These are phyloP conservation scores for Neofusicoccum sp. DNA, from an alignment of 2,329 filamentous ascomycete species.

Conservation along the genomic window DNA sequence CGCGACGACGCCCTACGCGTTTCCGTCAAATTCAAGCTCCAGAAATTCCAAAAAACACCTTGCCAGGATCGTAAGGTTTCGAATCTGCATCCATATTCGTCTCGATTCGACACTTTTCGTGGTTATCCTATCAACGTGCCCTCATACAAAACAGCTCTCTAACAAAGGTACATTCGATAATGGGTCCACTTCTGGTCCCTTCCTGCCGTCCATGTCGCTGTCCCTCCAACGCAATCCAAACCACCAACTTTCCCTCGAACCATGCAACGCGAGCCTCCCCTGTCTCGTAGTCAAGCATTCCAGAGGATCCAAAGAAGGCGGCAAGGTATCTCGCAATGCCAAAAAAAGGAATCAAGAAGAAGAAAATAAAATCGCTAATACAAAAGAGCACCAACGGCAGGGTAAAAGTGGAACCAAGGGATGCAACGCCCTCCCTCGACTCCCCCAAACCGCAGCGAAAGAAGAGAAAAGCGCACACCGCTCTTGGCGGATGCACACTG, in stretches of 20 bases:
- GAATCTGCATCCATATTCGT: not conserved
- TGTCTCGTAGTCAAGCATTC: no score
- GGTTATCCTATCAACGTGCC: not conserved
- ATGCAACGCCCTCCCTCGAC: no score
- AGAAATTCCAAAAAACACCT: no score
- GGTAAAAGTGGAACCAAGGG: no score
- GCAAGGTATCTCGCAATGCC: conserved; percentile 12
- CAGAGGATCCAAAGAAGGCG: not conserved
- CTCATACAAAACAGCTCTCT: not conserved
- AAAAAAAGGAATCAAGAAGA: not conserved
- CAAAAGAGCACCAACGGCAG: not conserved
- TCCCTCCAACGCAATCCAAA: not conserved
- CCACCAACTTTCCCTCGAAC: not conserved
- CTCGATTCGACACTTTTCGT: not conserved
- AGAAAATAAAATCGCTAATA: not conserved
- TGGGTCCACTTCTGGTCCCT: no score
- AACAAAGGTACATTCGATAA: no score
- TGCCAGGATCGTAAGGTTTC: no score
- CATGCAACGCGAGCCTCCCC: no score
- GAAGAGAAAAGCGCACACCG: not conserved
- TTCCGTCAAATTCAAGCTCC: no score
- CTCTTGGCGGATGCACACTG: not conserved
- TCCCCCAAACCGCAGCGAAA: not conserved
- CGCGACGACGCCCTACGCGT: not conserved
- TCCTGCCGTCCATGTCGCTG: not conserved